Evolutionary conservation across 1,139 yeast genomes (phyloP), one percentile per base, ranked within the genome.

Genomic region (Wickerhamomyces sp.): DNA sequence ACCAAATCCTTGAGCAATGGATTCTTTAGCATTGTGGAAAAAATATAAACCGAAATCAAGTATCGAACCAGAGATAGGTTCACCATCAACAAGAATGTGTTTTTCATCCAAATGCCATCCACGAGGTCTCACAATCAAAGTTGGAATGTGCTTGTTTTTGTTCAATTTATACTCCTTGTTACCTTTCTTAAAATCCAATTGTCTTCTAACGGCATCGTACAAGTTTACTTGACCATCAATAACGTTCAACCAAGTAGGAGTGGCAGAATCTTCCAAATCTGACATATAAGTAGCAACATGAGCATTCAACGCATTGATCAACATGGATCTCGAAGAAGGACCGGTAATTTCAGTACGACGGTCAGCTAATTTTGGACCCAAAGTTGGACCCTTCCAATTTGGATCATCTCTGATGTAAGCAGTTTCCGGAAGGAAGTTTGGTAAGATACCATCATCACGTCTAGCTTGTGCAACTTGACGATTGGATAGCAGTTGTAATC

Each of bases 41-140:
- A 83, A 83, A 65, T 79, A 83, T 39, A 83, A 61, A 35, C 84
- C 89, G 61, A 83, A 83, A 62, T 83, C 93, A 51, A 83, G 78
- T 44, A 83, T 70, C 44, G 81, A 80, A 30, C 87, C 93, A 33
- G 80, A 65, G 36, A 82, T 75, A 37, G 86, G 82, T 61, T 78
- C 79, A 34, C 88, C 89, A 53, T 83, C 91, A 45, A 83, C 79
- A 33, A 69, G 53, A 41, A 83, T 72, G 58, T 83, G 91, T 59
- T 72, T 75, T 61, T 83, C 93, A 32, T 70, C 75, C 59, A 83
- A 70, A 60, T 83, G 93, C 93, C 93, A 83, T 38, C 93, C 93
- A 61, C 93, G 75, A 46, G 93, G 91, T 57, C 93, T 75, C 42
- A 82, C 87, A 62, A 83, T 78, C 59, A 83, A 68, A 32, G 91